These are phyloP conservation scores for Physocladia obscura DNA, from an alignment of 192 early-diverging fungal genomes.

Conservation along the genomic window DNA sequence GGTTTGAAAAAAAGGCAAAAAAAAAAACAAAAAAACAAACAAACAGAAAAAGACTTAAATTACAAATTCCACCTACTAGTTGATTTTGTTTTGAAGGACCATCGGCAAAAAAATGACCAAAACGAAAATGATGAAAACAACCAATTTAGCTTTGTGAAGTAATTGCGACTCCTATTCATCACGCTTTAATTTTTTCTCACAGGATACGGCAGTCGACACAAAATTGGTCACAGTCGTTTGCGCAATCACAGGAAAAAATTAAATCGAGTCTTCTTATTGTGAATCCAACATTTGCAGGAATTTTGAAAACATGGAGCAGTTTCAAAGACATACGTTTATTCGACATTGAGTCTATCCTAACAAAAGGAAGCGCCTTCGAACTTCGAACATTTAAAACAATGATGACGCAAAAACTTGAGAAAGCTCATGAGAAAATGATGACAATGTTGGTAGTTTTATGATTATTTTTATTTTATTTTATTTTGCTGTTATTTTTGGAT, in stretches of 20 bases:
- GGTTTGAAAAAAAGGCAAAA: slow-evolving; percentile 32
- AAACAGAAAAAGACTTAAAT: too few relatives aligned
- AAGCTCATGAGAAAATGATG: slow-evolving; percentile 60
- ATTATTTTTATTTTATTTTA: slow-evolving; percentile 6
- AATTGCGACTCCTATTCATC: background rate
- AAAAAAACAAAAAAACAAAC: slow-evolving; percentile 2
- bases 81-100: slow-evolving; percentile 67
- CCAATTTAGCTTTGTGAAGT: slow-evolving; percentile 48
- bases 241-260: slow-evolving; percentile 36
- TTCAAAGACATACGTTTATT: slow-evolving; percentile 50
- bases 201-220: slow-evolving; percentile 51
- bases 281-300: slow-evolving; percentile 52
- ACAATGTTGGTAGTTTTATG: slow-evolving; percentile 39
- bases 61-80: slow-evolving; percentile 44
- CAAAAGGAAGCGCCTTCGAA: slow-evolving; percentile 51
- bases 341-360: slow-evolving; percentile 48
- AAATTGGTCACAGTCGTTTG: slow-evolving; percentile 47
- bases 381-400: slow-evolving; percentile 49
- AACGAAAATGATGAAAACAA: slow-evolving; percentile 10
- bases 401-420: slow-evolving; percentile 52
- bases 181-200: too few relatives aligned
- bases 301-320: slow-evolving; percentile 49
- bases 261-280: slow-evolving; percentile 38
- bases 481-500: background rate
- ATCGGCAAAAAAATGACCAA: slow-evolving; percentile 50